Conservation (phyloP, 768 basidiomycete genomes). For the Chlorophyllum brunneum region DNA sequence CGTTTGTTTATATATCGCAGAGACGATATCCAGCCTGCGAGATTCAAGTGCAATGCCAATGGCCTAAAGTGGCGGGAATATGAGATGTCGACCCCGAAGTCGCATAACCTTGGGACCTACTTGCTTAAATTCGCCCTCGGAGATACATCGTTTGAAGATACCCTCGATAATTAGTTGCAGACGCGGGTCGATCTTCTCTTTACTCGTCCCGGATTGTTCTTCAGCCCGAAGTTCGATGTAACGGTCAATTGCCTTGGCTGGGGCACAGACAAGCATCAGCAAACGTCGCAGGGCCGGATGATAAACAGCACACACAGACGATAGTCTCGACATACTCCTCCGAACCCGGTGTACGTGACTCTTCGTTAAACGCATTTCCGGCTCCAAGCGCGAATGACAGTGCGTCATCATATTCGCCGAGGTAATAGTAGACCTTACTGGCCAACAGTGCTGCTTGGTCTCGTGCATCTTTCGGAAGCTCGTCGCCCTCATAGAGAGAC, state of each 20-base stretch:
- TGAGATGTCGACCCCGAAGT: conserved; percentile 15
- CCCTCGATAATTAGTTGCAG: conserved; percentile 83
- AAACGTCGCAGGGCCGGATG: background rate
- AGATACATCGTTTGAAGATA: conserved; percentile 82
- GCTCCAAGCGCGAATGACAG: conserved; percentile 93
- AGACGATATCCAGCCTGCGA: conserved; percentile 81
- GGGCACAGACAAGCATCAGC: conserved; percentile 2
- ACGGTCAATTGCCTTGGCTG: conserved; percentile 94
- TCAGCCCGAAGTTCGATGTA: conserved; percentile 73
- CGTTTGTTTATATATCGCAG: conserved; percentile 68
- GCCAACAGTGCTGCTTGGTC: conserved; percentile 86
- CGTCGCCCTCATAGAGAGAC: conserved; percentile 79
- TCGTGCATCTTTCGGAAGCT: conserved; percentile 69
- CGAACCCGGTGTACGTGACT: conserved; percentile 56
- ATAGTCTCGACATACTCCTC: conserved; percentile 94
- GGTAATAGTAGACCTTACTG: conserved; percentile 98
- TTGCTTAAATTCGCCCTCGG: conserved; percentile 89
- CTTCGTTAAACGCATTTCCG: conserved; percentile 78
- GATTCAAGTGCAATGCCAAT: conserved; percentile 95
- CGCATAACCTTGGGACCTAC: conserved; percentile 35
- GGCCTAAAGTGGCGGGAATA: conserved; percentile 48
- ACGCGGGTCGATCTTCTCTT: conserved; percentile 71
- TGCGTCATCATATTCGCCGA: conserved; percentile 94
- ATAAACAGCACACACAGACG: conserved; percentile 61
- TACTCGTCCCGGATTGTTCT: conserved; percentile 41